Base-by-base conservation (phyloP, 2,329 filamentous ascomycete species). In the Penicillium sp. region DNA sequence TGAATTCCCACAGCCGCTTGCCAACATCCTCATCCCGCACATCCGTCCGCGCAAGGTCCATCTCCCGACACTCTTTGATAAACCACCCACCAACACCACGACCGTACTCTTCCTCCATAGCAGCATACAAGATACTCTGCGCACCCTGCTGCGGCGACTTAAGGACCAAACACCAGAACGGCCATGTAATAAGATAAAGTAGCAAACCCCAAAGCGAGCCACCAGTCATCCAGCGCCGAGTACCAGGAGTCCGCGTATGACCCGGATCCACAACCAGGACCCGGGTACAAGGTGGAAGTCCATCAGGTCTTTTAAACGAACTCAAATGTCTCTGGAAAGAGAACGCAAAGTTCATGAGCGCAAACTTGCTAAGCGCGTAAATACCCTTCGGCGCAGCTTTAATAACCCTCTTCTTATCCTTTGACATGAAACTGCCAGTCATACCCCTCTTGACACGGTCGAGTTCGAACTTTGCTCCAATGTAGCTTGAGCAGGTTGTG, bases 261-360 rank as follows among this genome's bases (percentile, higher is more conserved):
- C 95, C 93, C 0, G 95, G 95, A 68, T 99, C 93, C 2, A 93
- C 90, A 57, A 96, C 84, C 49, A 96, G 80, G 46, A 97, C 91
- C 33, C 90, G 86, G 3, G 92, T 84, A 64, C 91, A 96, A 79
- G 88, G 89, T 1, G 91, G 91, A 48, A 90, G 80, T 60, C 88
- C 84, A 71, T 99, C 95, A 0, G 93, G 91, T 24, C 95, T 84
- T 68, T 90, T 85, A 75, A 96, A 96, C 2, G 88, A 79, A 63
- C 92, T 87, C 47, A 99, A 81, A 72, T 97, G 93, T 72, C 96
- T 95, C 76, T 98, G 93, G 73, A 93, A 96, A 9, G 93, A 90
- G 48, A 89, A 84, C 0, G 90, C 93, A 71, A 99, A 98, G 16
- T 90, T 86, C 82, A 93, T 96, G 46, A 97, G 80, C 0, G 95